Conservation (phyloP, 2,329 filamentous ascomycete genomes). For the Penicillium sp. region DNA sequence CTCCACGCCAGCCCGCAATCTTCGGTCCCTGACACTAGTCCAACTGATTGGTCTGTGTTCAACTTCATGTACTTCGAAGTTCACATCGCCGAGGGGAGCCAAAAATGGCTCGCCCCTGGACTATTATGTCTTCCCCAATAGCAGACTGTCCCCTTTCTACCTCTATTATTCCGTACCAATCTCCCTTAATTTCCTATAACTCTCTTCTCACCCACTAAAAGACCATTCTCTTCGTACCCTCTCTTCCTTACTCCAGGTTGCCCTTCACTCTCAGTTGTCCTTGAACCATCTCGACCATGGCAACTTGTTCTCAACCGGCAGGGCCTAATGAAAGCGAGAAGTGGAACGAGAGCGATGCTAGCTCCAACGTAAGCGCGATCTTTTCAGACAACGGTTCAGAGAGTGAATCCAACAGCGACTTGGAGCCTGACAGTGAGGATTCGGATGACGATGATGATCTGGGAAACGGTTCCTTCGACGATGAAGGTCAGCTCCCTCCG, state of each 20-base stretch:
- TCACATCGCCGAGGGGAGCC: conserved; percentile 9
- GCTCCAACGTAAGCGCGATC: conserved; percentile 14
- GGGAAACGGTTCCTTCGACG: too few relatives aligned
- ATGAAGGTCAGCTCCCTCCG: conserved; percentile 16
- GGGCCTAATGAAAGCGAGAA: too few relatives aligned
- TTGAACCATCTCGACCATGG: too few relatives aligned
- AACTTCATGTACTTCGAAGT: conserved; percentile 2
- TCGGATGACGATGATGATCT: too few relatives aligned
- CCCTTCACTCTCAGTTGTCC: conserved; percentile 8
- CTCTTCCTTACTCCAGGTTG: conserved; percentile 1
- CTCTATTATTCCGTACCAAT: too few relatives aligned
- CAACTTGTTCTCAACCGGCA: too few relatives aligned
- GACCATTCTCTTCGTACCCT: conserved; percentile 16
- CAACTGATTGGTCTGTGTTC: too few relatives aligned
- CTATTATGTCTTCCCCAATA: too few relatives aligned
- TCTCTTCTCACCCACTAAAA: too few relatives aligned
- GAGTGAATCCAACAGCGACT: conserved; percentile 14
- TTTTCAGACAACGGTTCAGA: conserved; percentile 20
- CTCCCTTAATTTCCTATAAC: too few relatives aligned
- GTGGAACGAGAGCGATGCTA: conserved; percentile 23
- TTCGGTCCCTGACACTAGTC: neutral
- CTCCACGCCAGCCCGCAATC: conserved; percentile 1
- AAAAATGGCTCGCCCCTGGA: conserved; percentile 12
- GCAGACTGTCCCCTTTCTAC: too few relatives aligned
- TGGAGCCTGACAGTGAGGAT: neutral